These are phyloP conservation scores for Protoeuglena noctilucae DNA, from an alignment of 139 green algal species.

Conservation along the genomic window DNA sequence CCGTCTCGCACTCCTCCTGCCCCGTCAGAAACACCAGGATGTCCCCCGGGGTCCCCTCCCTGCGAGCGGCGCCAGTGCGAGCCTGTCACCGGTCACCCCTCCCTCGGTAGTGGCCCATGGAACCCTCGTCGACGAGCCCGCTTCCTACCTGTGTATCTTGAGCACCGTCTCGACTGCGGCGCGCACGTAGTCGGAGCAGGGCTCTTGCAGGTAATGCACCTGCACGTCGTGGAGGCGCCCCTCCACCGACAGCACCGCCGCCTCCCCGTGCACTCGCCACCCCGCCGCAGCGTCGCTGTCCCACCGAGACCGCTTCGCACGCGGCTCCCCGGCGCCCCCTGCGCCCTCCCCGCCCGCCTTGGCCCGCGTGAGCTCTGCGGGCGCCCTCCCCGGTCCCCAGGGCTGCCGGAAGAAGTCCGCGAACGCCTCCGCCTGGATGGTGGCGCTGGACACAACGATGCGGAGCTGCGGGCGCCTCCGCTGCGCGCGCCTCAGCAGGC, in stretches of 20 bases:
- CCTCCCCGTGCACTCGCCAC: neutral
- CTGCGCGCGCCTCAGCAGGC: slow-evolving; percentile 63
- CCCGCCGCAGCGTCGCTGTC: too few species aligned
- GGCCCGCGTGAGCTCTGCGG: too few species aligned
- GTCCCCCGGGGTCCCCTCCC: slow-evolving; percentile 58
- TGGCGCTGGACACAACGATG: slow-evolving; percentile 1
- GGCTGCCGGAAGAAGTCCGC: neutral
- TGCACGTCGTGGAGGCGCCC: slow-evolving; percentile 57
- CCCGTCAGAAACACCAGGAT: slow-evolving; percentile 83
- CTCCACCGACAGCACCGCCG: slow-evolving; percentile 48
- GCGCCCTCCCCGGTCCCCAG: too few species aligned
- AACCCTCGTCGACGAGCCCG: too few species aligned
- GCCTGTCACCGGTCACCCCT: too few species aligned
- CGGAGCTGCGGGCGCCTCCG: neutral
- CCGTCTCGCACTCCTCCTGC: slow-evolving; percentile 51
- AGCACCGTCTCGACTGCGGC: slow-evolving; percentile 50
- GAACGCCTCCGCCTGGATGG: neutral
- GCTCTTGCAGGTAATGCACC: slow-evolving; percentile 59
- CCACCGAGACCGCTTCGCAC: too few species aligned
- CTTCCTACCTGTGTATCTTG: slow-evolving; percentile 38
- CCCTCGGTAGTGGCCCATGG: too few species aligned
- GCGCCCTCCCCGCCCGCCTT: too few species aligned
- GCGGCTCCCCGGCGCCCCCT: too few species aligned
- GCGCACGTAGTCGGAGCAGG: slow-evolving; percentile 47
- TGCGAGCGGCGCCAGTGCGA: too few species aligned